These are phyloP conservation scores for Setomelanomma holmii DNA, from an alignment of 2,329 filamentous ascomycete species.

Conservation along the genomic window DNA sequence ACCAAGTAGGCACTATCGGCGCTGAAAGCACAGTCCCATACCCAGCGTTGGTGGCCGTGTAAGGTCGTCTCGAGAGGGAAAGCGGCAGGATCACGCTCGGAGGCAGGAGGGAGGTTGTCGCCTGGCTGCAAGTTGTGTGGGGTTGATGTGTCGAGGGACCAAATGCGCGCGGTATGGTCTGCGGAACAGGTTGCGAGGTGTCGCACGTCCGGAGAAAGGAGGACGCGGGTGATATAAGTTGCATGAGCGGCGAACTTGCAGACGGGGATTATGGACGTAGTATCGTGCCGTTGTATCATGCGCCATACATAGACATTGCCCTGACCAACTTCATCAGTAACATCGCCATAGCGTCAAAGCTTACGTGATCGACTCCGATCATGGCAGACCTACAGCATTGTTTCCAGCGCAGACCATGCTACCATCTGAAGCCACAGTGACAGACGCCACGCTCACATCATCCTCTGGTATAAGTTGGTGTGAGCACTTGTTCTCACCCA, in stretches of 20 bases:
- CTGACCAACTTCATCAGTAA: slow-evolving; percentile 53
- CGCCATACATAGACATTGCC: slow-evolving; percentile 98
- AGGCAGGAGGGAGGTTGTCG: slow-evolving; percentile 41
- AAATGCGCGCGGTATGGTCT: slow-evolving; percentile 95
- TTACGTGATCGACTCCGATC: too few relatives aligned
- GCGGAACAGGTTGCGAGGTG: slow-evolving; percentile 93
- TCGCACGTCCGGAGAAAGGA: slow-evolving; percentile 91
- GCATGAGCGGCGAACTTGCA: slow-evolving; percentile 90
- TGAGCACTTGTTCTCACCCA: slow-evolving; percentile 95
- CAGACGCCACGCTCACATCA: slow-evolving; percentile 89
- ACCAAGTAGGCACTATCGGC: slow-evolving; percentile 93
- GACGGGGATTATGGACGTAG: slow-evolving; percentile 83
- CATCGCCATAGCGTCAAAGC: too few relatives aligned
- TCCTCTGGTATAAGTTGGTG: slow-evolving; percentile 97
- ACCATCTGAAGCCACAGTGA: slow-evolving; percentile 94
- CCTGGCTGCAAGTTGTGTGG: slow-evolving; percentile 44
- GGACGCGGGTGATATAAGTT: slow-evolving; percentile 89
- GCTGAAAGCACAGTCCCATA: slow-evolving; percentile 96
- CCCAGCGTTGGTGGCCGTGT: slow-evolving; percentile 91
- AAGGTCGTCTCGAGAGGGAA: slow-evolving; percentile 87
- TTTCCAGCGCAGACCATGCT: slow-evolving; percentile 92
- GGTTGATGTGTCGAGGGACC: slow-evolving; percentile 74
- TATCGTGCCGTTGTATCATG: slow-evolving; percentile 81
- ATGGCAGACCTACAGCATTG: slow-evolving; percentile 72
- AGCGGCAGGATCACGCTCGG: slow-evolving; percentile 58